A percentile compares a stretch with the other conserved stretches of the same genome.
Evolutionary conservation across 345 rosid genomes (phyloP).

Genomic region (Luvunga scandens): DNA sequence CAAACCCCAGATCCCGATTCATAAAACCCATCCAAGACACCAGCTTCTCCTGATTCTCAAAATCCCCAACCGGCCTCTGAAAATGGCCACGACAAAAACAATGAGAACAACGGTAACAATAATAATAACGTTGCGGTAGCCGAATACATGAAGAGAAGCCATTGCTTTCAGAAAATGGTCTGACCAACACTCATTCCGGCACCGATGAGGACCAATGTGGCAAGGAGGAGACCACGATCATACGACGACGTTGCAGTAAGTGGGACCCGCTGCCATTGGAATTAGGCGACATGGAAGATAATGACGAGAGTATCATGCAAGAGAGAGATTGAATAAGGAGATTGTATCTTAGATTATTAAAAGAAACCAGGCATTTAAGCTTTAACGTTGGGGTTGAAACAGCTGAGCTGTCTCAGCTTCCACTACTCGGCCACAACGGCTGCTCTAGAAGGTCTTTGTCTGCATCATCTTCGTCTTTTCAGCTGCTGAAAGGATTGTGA

Average conservation of each 20-base stretch:
- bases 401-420: too few relatives aligned
- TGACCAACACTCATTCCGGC: slow-evolving; percentile 56
- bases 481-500: too few relatives aligned
- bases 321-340: slow-evolving; percentile 84
- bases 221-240: slow-evolving; percentile 76
- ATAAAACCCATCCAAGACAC: slow-evolving; percentile 12
- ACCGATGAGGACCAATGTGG: slow-evolving; percentile 64
- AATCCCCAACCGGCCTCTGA: background rate
- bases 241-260: slow-evolving; percentile 72
- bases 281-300: slow-evolving; percentile 17
- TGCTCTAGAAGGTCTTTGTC: too few relatives aligned
- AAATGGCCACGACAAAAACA: background rate
- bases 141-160: slow-evolving; percentile 31
- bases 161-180: slow-evolving; percentile 55
- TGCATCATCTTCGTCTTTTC: too few relatives aligned
- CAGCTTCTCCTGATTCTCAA: slow-evolving; percentile 10
- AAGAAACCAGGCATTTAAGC: slow-evolving; percentile 87
- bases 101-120: background rate
- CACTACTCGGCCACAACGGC: too few relatives aligned
- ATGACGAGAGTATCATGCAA: slow-evolving; percentile 68
- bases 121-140: slow-evolving; percentile 3
- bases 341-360: slow-evolving; percentile 89
- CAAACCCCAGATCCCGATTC: slow-evolving; percentile 18
- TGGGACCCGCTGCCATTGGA: slow-evolving; percentile 81
- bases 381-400: too few relatives aligned